Conservation (phyloP, 805 yeast genomes). For the Sungouiella thailandica region DNA sequence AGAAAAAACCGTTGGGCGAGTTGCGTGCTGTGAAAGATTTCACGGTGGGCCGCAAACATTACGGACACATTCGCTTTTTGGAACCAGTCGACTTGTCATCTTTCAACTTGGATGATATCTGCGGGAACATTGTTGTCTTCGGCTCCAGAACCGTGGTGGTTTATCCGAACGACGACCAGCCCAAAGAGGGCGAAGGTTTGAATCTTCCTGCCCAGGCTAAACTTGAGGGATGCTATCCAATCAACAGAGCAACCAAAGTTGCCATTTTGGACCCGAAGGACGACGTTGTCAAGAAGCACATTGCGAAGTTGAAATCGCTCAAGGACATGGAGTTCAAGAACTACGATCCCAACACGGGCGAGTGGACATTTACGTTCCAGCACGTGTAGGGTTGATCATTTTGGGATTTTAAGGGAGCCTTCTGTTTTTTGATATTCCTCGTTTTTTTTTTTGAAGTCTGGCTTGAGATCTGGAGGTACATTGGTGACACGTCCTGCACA, state of each 20-base stretch:
- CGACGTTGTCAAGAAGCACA: conserved; percentile 63
- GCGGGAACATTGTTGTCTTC: conserved; percentile 63
- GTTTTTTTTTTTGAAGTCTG: too few relatives aligned
- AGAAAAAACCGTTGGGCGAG: conserved; percentile 54
- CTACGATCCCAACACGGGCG: conserved; percentile 73
- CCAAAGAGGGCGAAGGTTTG: conserved; percentile 69
- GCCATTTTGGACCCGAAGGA: conserved; percentile 76
- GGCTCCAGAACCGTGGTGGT: conserved; percentile 56
- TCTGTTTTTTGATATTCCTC: too few relatives aligned
- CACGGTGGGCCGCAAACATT: conserved; percentile 72
- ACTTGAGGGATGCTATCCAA: conserved; percentile 76
- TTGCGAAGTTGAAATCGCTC: conserved; percentile 57
- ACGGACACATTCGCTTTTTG: conserved; percentile 72
- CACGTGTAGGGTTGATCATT: conserved; percentile 6
- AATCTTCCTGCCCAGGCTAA: conserved; percentile 72
- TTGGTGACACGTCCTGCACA: conserved; percentile 10
- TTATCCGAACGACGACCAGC: conserved; percentile 61
- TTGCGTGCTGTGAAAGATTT: conserved; percentile 60
- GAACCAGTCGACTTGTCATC: conserved; percentile 80
- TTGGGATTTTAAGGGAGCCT: too few relatives aligned
- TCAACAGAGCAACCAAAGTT: conserved; percentile 62
- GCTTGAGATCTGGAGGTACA: too few relatives aligned
- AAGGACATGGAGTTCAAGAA: conserved; percentile 61
- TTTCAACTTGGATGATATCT: conserved; percentile 53
- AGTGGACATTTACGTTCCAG: conserved; percentile 59